phyloP scores from a whole-genome alignment of 345 rosid species.

The Zanthoxylum bungeanum region DNA sequence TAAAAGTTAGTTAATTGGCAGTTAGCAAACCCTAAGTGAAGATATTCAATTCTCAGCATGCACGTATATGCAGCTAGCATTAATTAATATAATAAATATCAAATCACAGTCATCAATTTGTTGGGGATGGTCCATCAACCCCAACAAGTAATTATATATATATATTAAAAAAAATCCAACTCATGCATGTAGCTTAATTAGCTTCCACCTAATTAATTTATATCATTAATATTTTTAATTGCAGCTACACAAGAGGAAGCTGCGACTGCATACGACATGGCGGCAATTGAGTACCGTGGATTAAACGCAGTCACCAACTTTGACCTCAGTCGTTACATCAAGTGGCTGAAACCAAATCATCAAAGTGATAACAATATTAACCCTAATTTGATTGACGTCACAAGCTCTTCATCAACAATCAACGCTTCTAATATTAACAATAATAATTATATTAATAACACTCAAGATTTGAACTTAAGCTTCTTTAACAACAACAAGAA shows the following conservation, averaged over 20 bases:
- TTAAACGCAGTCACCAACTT: slow-evolving; percentile 92
- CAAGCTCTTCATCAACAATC: neutral
- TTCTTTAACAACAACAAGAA: slow-evolving; percentile 8
- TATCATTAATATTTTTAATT: neutral
- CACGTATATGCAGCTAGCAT: neutral
- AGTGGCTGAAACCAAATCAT: slow-evolving; percentile 50
- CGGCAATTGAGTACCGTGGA: slow-evolving; percentile 93
- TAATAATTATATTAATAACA: neutral
- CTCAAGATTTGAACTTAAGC: slow-evolving; percentile 18
- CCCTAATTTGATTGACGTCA: slow-evolving; percentile 4
- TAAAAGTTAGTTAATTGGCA: neutral
- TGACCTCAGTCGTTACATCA: slow-evolving; percentile 83
- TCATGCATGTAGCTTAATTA: neutral
- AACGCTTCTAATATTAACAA: neutral
- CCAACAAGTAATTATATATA: neutral
- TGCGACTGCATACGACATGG: slow-evolving; percentile 86
- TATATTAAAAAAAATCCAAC: neutral
- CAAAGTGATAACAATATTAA: neutral
- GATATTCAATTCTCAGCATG: neutral
- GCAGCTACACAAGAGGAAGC: slow-evolving; percentile 98
- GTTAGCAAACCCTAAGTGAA: neutral
- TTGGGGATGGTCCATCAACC: neutral
- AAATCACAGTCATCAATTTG: neutral
- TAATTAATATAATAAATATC: neutral
- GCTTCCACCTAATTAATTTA: neutral